Evolutionary conservation across 768 basidiomycete genomes (phyloP), one percentile per base, ranked within the genome.

Genomic region (Hypsizygus marmoreus): DNA sequence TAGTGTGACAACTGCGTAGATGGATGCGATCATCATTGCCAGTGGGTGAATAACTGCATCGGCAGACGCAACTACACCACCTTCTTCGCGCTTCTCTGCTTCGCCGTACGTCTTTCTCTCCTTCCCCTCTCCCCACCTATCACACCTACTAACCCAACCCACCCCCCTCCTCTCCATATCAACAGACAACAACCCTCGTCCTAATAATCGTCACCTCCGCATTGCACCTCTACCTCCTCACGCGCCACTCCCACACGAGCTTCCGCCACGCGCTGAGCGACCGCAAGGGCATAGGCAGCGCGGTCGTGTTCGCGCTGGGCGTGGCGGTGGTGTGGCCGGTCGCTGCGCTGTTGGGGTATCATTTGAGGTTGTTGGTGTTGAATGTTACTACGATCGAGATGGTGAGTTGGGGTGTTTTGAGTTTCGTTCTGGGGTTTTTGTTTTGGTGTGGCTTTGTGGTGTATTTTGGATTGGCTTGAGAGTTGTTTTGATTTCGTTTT

Each of bases 1-100:
- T 54, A 95, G 88, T 99, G 95, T 62, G 92, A 97, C 57, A 98
- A 98, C 61, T 99, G 95, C 60, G 92, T 97, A 12, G 95, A 97
- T 54, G 86, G 86, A 8, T 97, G 95, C 54, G 94, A 95, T 63
- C 90, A 95, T 60, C 91, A 92, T 60, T 90, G 86, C 51, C 85
- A 86, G 60, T 89, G 86, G 88, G 82, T 99, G 14, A 97, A 97
- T 64, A 97, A 93, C 62, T 98, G 97, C 62, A 79, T 99, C 30
- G 97, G 97, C 6, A 81, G 91, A 30, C 84, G 94, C 34, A 98
- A 97, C 63, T 98, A 99, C 63, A 88, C 91, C 13, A 77, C 84
- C n/a, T 99, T 99, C 69, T 84, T 95, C 51, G 82, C 80, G 0
- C 82, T 95, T 54, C 74, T 99, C n/a, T 63, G 85, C 30, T 80